Conservation (phyloP, 345 rosid genomes). For the Firmiana major region DNA sequence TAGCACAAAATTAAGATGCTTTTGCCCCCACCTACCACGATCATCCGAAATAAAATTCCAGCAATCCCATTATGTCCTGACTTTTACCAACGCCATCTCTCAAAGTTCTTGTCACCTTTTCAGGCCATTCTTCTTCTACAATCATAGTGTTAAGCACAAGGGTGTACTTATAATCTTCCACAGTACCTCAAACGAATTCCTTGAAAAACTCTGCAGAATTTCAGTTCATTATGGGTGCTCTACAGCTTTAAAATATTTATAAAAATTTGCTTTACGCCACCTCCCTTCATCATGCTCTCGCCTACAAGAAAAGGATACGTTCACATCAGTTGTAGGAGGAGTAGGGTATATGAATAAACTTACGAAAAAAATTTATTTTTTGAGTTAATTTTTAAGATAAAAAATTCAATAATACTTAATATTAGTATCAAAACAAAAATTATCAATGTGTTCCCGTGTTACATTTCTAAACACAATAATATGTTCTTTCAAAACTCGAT, state of each 20-base stretch:
- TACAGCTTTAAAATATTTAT: not conserved
- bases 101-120: not conserved
- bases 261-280: not conserved
- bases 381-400: no score
- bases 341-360: no score
- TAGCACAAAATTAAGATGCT: not conserved
- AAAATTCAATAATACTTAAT: no score
- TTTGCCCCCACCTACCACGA: slow-evolving; percentile 3
- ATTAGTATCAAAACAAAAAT: no score
- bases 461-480: no score
- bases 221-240: not conserved
- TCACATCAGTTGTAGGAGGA: no score
- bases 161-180: not conserved
- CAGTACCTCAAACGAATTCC: not conserved
- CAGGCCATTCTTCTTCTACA: not conserved
- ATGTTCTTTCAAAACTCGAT: no score
- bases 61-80: not conserved
- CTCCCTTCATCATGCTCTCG: not conserved
- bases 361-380: no score
- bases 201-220: not conserved
- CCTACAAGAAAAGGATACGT: not conserved
- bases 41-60: not conserved
- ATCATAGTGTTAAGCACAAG: slow-evolving; percentile 1
- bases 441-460: no score
- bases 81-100: not conserved